Conservation (phyloP, 345 rosid genomes). For the Syzygium aromaticum region DNA sequence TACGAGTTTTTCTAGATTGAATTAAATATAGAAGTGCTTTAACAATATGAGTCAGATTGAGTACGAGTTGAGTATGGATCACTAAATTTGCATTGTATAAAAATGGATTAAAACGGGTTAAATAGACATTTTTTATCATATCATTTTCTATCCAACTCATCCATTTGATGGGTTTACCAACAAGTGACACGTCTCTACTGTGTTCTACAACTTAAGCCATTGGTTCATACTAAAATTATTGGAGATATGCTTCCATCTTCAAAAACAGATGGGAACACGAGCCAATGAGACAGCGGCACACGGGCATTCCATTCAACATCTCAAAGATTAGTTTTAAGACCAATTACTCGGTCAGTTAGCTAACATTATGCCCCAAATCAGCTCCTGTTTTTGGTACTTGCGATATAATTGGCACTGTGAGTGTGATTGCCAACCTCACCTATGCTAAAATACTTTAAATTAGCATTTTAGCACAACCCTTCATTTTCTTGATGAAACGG, state of each 20-base stretch:
- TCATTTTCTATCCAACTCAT: no score
- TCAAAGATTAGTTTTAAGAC: not conserved
- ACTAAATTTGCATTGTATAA: no score
- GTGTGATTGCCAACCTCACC: not conserved
- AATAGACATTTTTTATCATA: no score
- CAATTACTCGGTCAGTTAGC: not conserved
- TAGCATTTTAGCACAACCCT: not conserved
- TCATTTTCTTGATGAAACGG: not conserved
- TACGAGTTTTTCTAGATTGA: no score
- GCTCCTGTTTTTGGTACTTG: not conserved
- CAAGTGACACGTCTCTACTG: not conserved
- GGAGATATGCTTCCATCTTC: not conserved
- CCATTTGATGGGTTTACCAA: no score
- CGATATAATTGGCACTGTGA: not conserved
- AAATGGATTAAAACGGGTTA: no score
- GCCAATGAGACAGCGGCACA: not conserved
- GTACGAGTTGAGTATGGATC: no score
- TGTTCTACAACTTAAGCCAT: not conserved
- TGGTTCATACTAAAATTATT: not conserved
- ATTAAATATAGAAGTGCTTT: no score
- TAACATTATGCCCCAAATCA: not conserved
- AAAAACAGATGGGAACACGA: not conserved
- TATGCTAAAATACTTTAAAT: not conserved
- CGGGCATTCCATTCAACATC: not conserved
- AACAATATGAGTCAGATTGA: no score